Base-by-base conservation (phyloP, 1,284 basidiomycete species). In the Malassezia vespertilionis region DNA sequence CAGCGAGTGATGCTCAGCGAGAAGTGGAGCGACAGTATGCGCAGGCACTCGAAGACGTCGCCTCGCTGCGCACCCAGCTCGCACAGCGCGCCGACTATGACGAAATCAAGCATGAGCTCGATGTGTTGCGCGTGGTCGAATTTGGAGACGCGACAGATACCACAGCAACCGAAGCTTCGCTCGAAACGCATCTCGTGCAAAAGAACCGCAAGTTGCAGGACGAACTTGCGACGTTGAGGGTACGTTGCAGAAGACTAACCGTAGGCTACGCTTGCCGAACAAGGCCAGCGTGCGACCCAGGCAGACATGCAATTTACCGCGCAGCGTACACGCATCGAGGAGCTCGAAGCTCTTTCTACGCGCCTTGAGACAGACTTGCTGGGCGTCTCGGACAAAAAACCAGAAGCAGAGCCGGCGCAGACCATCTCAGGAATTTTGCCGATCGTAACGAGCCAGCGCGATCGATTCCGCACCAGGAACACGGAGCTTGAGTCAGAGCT, bases 161-260 rank as follows among this genome's bases (percentile, higher is more conserved):
- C 23, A 15, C 17, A 20, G 12, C 32, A 22, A 31, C 11, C 7
- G n/a, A 36, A 20, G 83, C 82, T 68, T 86, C 88, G 0, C 78
- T 97, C 1, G 91, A 97, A 72, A 80, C 81, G 21, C 79, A 96
- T 1, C 78, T 97, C 22, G 85, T 90, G 2, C 82, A 80, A 39
- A 96, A 95, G 76, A 97, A 96, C 73, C 86, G 86, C 64, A 81
- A 84, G 37, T 79, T 97, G n/a, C 78, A 88, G 34, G 89, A 96
- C 60, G 88, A 96, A 65, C 74, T 96, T 32, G 91, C 91, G 2
- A 87, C 82, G 58, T 80, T 95, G 61, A 77, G 90, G 46, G 86
- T 86, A 82, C 89, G 44, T 15, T 53, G 56, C 24, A 33, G 37
- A 33, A 56, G 60, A 31, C 46, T 60, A 6, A 46, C 43, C 4